Base-by-base conservation (phyloP, 2,329 filamentous ascomycete species). In the Diaporthe ilicicola region DNA sequence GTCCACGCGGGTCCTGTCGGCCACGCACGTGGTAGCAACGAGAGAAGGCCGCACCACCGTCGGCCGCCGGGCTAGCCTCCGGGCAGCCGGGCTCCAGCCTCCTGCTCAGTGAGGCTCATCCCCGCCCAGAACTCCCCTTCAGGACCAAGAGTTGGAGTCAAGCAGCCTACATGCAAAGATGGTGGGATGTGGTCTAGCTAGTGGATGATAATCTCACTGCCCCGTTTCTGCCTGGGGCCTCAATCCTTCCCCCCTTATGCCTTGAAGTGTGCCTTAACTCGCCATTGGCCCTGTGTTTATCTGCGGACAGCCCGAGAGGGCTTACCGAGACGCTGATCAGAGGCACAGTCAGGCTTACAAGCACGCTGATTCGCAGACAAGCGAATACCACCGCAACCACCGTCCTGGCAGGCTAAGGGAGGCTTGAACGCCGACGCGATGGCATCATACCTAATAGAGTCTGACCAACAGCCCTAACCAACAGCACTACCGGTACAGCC, bases 321-420 rank as follows among this genome's bases (percentile, higher is more conserved):
- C n/a, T 32, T 62, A 17, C 42, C 37, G 19, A 34, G 29, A 48
- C 19, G 59, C 42, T 29, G 48, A 44, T 39, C 34, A 27, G 59
- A 64, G 59, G 44, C 59, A 48, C 29, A 50, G 59, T 50, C 59
- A n/a, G 12, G 42, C 42, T 27, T 37, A 37, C 42, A 62, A 37
- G 59, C 44, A 37, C 59, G 44, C 29, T 48, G 44, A 64, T 64
- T 64, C 44, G 59, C 59, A 19, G 19, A 50, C 29, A 29, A 64
- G 29, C 59, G 59, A 64, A 50, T 44, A 48, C 29, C 44, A 24
- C 19, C 59, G 24, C 24, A n/a, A 37, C 34, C 9, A 50, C 19
- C 34, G 13, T 3, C 59, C 32, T 50, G 44, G 44, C 32, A 19
- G n/a, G 39, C 44, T 64, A 50, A 7, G 29, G 27, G 9, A 19